Conservation (phyloP, 495 filamentous ascomycete species). For the Arthonia radiata region DNA sequence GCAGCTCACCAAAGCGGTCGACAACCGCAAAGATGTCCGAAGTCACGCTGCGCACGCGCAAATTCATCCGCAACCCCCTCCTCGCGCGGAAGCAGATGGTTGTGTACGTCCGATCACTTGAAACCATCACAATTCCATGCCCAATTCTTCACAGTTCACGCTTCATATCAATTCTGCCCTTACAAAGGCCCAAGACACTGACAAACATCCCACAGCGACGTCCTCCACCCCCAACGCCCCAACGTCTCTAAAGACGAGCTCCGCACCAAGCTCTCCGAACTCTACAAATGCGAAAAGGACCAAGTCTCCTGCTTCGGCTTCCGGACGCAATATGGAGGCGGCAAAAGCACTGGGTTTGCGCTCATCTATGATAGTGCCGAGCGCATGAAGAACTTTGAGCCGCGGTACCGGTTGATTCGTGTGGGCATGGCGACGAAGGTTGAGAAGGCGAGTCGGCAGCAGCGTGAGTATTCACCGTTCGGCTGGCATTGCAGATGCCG, state of each 20-base stretch:
- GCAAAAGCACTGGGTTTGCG: slow-evolving; percentile 97
- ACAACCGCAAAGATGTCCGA: slow-evolving; percentile 57
- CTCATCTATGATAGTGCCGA: slow-evolving; percentile 93
- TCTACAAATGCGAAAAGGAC: slow-evolving; percentile 96
- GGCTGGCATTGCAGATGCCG: no score
- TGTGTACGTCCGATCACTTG: slow-evolving; percentile 53
- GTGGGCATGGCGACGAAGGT: slow-evolving; percentile 76
- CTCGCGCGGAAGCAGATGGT: slow-evolving; percentile 99
- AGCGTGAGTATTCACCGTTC: no score
- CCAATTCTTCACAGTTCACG: not conserved
- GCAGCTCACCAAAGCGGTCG: not conserved
- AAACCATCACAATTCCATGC: not conserved
- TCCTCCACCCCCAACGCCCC: slow-evolving; percentile 94
- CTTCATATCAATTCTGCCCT: slow-evolving; percentile 3
- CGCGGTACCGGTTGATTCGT: slow-evolving; percentile 83
- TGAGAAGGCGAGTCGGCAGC: slow-evolving; percentile 90
- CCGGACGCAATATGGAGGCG: slow-evolving; percentile 95
- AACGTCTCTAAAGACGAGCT: slow-evolving; percentile 99
- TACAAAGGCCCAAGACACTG: not conserved
- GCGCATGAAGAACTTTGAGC: slow-evolving; percentile 99
- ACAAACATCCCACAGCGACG: slow-evolving; percentile 37
- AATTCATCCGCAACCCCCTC: slow-evolving; percentile 99
- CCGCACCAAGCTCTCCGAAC: slow-evolving; percentile 71
- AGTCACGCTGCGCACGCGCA: slow-evolving; percentile 97
- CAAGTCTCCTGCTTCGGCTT: slow-evolving; percentile 94